Conservation (phyloP, 306 rosid genomes). For the Castanea crenata region DNA sequence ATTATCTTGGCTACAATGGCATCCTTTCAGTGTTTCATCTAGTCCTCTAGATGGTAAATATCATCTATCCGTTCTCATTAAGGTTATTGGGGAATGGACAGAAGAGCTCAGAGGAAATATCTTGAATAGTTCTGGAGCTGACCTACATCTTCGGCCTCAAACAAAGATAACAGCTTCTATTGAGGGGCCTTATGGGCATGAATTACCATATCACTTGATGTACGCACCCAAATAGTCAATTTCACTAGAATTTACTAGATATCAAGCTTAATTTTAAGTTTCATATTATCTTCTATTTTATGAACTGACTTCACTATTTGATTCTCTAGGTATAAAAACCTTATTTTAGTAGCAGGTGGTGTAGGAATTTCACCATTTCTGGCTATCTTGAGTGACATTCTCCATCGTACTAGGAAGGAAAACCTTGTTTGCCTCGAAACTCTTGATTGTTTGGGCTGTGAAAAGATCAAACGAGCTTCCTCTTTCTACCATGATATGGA, state of each 20-base stretch:
- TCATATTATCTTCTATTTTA: conserved; percentile 6
- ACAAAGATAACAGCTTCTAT: conserved; percentile 61
- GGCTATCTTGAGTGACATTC: too few species aligned
- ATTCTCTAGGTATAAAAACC: too few species aligned
- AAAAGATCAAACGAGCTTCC: conserved; percentile 72
- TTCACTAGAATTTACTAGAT: not conserved
- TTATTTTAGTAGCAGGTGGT: too few species aligned
- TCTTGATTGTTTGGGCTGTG: conserved; percentile 80
- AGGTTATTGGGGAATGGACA: conserved; percentile 93
- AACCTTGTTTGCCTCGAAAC: conserved; percentile 61
- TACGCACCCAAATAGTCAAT: conserved; percentile 23
- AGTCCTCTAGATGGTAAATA: conserved; percentile 88
- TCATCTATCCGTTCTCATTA: conserved; percentile 72
- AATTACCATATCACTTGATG: conserved; percentile 79
- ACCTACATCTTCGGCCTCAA: conserved; percentile 24
- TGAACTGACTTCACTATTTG: not conserved
- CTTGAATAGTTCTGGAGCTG: conserved; percentile 24
- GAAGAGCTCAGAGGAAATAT: conserved; percentile 45
- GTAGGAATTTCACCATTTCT: too few species aligned
- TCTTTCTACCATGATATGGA: conserved; percentile 68
- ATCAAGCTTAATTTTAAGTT: not conserved
- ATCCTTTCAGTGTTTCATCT: conserved; percentile 93
- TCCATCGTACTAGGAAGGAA: conserved; percentile 49
- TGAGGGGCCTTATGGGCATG: conserved; percentile 96
- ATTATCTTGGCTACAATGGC: conserved; percentile 89